Base-by-base conservation (phyloP, 139 green algal genomes). In the Chlamydomonas sphaeroides region DNA sequence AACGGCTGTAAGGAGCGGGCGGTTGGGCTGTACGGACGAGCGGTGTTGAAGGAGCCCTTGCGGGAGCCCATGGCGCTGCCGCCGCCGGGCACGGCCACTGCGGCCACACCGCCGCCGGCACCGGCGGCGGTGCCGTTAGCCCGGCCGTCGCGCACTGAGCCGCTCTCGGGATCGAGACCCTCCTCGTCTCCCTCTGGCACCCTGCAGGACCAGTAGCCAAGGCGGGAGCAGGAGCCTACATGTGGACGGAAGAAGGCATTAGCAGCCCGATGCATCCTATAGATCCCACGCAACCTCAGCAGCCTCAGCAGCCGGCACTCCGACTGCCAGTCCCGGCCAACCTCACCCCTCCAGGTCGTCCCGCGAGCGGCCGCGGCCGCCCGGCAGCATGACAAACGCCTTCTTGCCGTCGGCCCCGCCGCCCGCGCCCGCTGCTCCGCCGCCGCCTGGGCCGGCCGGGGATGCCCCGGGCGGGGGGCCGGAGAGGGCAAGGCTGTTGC, bases 271-370 rank as follows among this genome's bases (percentile, higher is more conserved):
- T n/a, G n/a, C n/a, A n/a, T n/a, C n/a, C n/a, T n/a, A n/a, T n/a
- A n/a, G n/a, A n/a, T n/a, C n/a, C n/a, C n/a, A n/a, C n/a, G n/a
- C n/a, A n/a, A n/a, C n/a, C n/a, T n/a, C n/a, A n/a, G n/a, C n/a
- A n/a, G n/a, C n/a, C n/a, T n/a, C n/a, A n/a, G n/a, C n/a, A n/a
- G n/a, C n/a, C n/a, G n/a, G n/a, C n/a, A n/a, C n/a, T n/a, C n/a
- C n/a, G n/a, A n/a, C n/a, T n/a, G n/a, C n/a, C n/a, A n/a, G n/a
- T n/a, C n/a, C n/a, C n/a, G n/a, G n/a, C n/a, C n/a, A n/a, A n/a
- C 41, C 33, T 35, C 75, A 82, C 75, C 75, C 75, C 62, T 72
- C 61, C 42, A 82, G 75, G 75, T 82, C 75, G 59, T 80, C 59
- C 28, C 72, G 56, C n/a, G 56, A 33, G 25, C 36, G 25, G 36